A percentile compares a stretch with the other conserved stretches of the same genome.
These are phyloP conservation scores for Botrytis elliptica DNA, from an alignment of 2,329 filamentous ascomycete genomes.

Conservation along the genomic window DNA sequence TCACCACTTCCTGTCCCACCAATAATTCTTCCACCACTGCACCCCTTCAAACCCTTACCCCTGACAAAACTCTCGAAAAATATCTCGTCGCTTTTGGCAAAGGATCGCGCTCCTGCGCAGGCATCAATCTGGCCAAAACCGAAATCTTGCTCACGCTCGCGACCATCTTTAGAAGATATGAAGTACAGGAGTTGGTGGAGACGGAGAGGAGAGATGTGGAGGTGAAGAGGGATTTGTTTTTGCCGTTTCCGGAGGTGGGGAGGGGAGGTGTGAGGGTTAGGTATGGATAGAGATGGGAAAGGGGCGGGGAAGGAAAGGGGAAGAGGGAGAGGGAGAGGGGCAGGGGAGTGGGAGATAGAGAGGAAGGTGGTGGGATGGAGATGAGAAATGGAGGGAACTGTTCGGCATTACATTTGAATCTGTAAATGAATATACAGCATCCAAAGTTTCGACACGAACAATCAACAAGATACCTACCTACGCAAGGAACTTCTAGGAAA, in stretches of 20 bases:
- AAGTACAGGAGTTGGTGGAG: conserved; percentile 26
- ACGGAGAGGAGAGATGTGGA: conserved; percentile 27
- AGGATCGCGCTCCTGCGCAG: conserved; percentile 31
- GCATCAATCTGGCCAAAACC: conserved; percentile 32
- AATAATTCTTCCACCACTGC: background rate
- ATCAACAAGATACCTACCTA: background rate
- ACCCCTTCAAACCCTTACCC: conserved; percentile 14
- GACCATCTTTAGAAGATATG: conserved; percentile 27
- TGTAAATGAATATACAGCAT: background rate
- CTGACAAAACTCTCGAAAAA: conserved; percentile 21
- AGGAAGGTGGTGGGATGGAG: background rate
- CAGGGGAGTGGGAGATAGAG: no score
- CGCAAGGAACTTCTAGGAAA: background rate
- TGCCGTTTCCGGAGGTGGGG: conserved; percentile 12
- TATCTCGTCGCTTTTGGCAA: conserved; percentile 32
- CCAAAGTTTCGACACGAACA: background rate
- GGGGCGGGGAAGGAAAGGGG: no score
- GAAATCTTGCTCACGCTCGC: conserved; percentile 29
- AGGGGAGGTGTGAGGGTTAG: conserved; percentile 17
- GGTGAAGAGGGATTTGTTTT: conserved; percentile 21
- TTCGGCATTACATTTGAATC: rapidly evolving
- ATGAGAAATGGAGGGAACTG: background rate
- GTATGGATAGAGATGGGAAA: background rate
- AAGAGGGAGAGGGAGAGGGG: no score
- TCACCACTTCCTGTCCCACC: background rate